Base-by-base conservation (phyloP, 1,139 yeast genomes). In the Hansenula lynferdii region DNA sequence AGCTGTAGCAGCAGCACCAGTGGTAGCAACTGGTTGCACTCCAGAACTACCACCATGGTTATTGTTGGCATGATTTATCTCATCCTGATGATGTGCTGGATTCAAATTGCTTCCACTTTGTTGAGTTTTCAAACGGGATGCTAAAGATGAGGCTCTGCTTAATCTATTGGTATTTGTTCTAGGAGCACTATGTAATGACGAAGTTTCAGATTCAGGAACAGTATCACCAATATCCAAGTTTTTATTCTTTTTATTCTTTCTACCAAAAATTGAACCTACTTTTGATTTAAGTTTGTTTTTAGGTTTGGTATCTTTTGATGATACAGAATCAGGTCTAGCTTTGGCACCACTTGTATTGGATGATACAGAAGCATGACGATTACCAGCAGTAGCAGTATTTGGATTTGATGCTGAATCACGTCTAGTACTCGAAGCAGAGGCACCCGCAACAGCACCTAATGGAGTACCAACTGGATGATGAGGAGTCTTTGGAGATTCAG, bases 211-310 rank as follows among this genome's bases (percentile, higher is more conserved):
- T 33, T 53, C 57, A 14, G 52, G 45, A 6, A 51, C 11, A 16
- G 47, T 16, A 1, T 42, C 42, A 18, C 24, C 45, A 34, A 43
- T 19, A 30, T 41, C 35, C 12, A 42, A 11, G 8, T 34, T 45
- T 27, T 43, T 48, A n/a, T 48, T 42, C 30, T 45, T 42, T 49
- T 70, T 70, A 52, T 77, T 74, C 53, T 77, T 79, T 48, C 85
- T 75, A 32, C 84, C 81, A 58, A 89, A 84, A 43, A 89, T 80
- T 0, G 96, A 86, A 15, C 96, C 96, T 29, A 89, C 89, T 56
- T 70, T 80, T 6, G 95, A 84, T 57, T 80, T 78, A 53, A 89
- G 64, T 45, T 73, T 77, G 31, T 55, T 17, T 12, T 28, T 31
- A 15, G 26, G 16, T 22, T 31, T 31, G 22, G 41, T 34, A 52